Evolutionary conservation across 257 asterid genomes (phyloP).

Genomic region (Leptodermis oblonga): DNA sequence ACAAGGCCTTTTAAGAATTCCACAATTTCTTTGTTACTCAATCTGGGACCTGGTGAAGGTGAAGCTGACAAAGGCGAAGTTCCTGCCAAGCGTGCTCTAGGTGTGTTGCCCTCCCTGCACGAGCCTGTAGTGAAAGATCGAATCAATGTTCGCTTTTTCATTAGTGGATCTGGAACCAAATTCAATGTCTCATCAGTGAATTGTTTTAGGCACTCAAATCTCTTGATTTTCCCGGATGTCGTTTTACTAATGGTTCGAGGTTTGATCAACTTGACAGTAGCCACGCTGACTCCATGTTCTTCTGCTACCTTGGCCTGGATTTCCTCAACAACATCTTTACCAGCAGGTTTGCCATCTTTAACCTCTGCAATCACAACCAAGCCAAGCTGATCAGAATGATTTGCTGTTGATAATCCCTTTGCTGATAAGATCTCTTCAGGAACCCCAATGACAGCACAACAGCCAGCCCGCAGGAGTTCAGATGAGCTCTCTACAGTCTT

Average conservation of each 20-base stretch:
- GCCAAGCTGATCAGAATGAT: conserved; percentile 64
- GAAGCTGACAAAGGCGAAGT: conserved; percentile 20
- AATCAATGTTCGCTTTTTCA: conserved; percentile 36
- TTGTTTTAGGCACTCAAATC: conserved; percentile 77
- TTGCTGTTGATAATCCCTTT: conserved; percentile 55
- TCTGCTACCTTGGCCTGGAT: conserved; percentile 56
- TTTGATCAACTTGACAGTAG: conserved; percentile 58
- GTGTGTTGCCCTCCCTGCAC: conserved; percentile 66
- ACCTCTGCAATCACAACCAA: conserved; percentile 80
- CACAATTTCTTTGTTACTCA: conserved; percentile 41
- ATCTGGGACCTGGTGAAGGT: conserved; percentile 26
- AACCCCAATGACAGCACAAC: conserved; percentile 82
- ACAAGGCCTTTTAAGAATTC: conserved; percentile 56
- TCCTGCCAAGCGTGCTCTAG: conserved; percentile 42
- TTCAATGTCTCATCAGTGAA: conserved; percentile 60
- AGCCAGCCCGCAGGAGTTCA: conserved; percentile 70
- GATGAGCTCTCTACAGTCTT: conserved; percentile 79
- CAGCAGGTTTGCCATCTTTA: conserved; percentile 54
- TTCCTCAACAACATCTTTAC: conserved; percentile 45
- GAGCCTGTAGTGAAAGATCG: conserved; percentile 77
- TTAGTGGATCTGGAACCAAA: conserved; percentile 46
- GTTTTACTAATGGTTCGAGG: conserved; percentile 80
- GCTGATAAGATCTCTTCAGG: conserved; percentile 63
- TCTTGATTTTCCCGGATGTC: conserved; percentile 72
- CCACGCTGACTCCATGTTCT: conserved; percentile 72